Evolutionary conservation across 108 stramenopile genomes (phyloP).

Genomic region (Epithemia pelagica): DNA sequence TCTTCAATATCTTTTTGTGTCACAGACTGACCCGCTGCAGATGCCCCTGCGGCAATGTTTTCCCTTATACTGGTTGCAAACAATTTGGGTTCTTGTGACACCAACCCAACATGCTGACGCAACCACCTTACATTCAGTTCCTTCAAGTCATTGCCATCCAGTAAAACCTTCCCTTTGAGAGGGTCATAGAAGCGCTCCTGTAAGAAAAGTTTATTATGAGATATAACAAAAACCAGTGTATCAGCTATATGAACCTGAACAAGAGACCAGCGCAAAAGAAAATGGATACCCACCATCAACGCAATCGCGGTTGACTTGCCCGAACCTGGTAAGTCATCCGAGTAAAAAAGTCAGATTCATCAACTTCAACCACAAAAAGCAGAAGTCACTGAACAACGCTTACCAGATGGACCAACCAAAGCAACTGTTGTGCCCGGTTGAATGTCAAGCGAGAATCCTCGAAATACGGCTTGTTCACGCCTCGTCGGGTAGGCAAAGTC

Average conservation of each 20-base stretch:
- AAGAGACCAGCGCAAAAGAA: too few relatives aligned
- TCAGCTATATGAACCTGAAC: too few relatives aligned
- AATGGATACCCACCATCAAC: too few relatives aligned
- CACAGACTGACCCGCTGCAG: slow-evolving; percentile 12
- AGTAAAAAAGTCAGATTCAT: too few relatives aligned
- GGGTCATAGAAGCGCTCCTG: slow-evolving; percentile 86
- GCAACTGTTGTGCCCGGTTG: slow-evolving; percentile 58
- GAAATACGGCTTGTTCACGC: slow-evolving; percentile 33
- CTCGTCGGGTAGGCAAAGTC: slow-evolving; percentile 63
- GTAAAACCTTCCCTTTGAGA: slow-evolving; percentile 36
- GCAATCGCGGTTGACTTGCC: slow-evolving; percentile 66
- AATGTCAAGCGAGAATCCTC: slow-evolving; percentile 47
- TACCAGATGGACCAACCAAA: slow-evolving; percentile 56
- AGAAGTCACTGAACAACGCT: too few relatives aligned
- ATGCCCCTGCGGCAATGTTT: slow-evolving; percentile 73
- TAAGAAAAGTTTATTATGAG: too few relatives aligned
- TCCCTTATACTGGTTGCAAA: slow-evolving; percentile 71
- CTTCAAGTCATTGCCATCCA: slow-evolving; percentile 76
- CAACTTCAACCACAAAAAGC: too few relatives aligned
- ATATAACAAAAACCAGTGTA: too few relatives aligned
- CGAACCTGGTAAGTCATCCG: too few relatives aligned
- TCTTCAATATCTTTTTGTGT: slow-evolving; percentile 50
- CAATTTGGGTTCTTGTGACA: slow-evolving; percentile 82
- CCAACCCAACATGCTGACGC: slow-evolving; percentile 74
- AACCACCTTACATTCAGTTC: slow-evolving; percentile 66